phyloP scores from a whole-genome alignment of 2,329 filamentous ascomycete genomes.

The Colletotrichum sp. region DNA sequence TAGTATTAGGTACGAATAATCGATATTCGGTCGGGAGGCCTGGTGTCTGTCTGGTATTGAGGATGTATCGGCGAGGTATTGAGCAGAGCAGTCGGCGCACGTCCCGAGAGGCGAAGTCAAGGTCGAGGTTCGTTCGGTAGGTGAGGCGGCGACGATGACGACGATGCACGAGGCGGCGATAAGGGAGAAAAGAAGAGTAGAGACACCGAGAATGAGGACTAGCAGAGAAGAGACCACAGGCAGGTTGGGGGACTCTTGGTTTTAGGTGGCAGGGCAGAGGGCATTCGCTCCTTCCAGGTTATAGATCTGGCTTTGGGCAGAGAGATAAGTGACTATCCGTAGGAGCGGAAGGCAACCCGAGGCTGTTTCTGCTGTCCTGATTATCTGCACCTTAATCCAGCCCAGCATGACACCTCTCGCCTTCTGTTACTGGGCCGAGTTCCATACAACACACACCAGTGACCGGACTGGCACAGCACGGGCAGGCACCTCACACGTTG shows the following conservation, averaged over 20 bases:
- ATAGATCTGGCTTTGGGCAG: neutral
- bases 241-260: neutral
- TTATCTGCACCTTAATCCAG: neutral
- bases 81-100: neutral
- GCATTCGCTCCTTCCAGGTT: neutral
- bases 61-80: neutral
- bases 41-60: neutral
- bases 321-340: neutral
- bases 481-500: neutral
- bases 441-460: neutral
- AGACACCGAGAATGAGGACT: neutral
- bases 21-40: neutral
- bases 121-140: neutral
- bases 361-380: neutral
- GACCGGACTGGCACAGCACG: neutral
- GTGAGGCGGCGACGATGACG: conserved; percentile 4
- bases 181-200: neutral
- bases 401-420: neutral
- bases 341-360: neutral
- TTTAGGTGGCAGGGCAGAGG: neutral
- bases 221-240: neutral
- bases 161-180: neutral
- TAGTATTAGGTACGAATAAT: conserved; percentile 2
- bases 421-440: neutral
- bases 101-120: neutral